Base-by-base conservation (phyloP, 2,329 filamentous ascomycete genomes). In the Ilyonectria mors-panacis region DNA sequence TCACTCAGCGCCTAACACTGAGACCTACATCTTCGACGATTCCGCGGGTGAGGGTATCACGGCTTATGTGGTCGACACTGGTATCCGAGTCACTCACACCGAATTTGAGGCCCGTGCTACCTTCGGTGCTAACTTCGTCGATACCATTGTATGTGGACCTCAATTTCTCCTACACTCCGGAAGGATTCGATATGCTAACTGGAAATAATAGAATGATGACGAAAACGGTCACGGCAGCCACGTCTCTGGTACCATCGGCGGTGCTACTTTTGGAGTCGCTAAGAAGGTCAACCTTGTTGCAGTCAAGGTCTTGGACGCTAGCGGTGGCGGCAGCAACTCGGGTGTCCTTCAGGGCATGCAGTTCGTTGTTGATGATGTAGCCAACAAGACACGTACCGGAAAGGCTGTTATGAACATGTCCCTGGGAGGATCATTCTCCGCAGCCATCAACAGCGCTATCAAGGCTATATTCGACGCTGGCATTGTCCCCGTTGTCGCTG, bases 341-440 rank as follows among this genome's bases (percentile, higher is more conserved):
- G 76, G 72, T 35, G 80, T 92, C 59, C 83, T 92, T 55, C 78
- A 83, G n/a, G 90, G 89, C 67, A 85, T 92, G 79, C 82, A 89
- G 72, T 91, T 75, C 68, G 82, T 89, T 50, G 81, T 83, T 50
- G 69, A 83, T n/a, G 83, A 88, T 68, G 87, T 81, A 76, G 47
- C 61, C 77, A 39, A 80, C 4, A 79, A 68, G 81, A 81, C 23
- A 77, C 15, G 84, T 37, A 65, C 69, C n/a, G 86, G 87, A 74
- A 88, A 87, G 75, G 83, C 86, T 63, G 85, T 91, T 72, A 86
- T 91, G 84, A 91, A 90, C 83, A 88, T 91, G 87, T 90, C 88
- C 4, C 83, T 91, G 21, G 87, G 87, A 65, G 87, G 87, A 30
- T 77, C 79, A 64, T 75, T 71, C 47, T 89, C 86, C 8, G 66